Evolutionary conservation across 2,329 filamentous ascomycete genomes (phyloP).

Genomic region (Nannizziopsis barbatae): DNA sequence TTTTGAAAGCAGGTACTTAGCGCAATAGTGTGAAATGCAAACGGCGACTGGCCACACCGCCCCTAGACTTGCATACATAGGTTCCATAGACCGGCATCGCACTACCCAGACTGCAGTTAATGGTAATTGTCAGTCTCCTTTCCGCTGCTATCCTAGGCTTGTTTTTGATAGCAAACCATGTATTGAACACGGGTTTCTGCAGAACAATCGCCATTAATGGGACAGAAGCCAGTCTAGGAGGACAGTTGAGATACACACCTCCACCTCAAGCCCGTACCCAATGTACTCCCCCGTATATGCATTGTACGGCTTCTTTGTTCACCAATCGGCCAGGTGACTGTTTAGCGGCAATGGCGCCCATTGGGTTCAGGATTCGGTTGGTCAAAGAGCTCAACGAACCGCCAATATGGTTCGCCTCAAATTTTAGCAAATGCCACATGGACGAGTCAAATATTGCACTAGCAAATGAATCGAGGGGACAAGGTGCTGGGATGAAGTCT

Average conservation of each 20-base stretch:
- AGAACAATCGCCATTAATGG: background rate
- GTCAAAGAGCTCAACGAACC: background rate
- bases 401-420: conserved; percentile 3
- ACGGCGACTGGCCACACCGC: conserved; percentile 4
- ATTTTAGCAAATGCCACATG: conserved; percentile 6
- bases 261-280: background rate
- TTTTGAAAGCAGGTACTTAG: background rate
- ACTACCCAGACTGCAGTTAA: background rate
- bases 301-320: background rate
- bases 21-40: background rate
- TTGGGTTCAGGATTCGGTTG: background rate
- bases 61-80: background rate
- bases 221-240: background rate
- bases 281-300: background rate
- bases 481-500: background rate
- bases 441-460: background rate
- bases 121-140: conserved; percentile 1
- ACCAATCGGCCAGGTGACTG: background rate
- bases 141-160: conserved; percentile 1
- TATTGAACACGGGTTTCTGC: conserved; percentile 2
- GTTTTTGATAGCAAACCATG: conserved; percentile 4
- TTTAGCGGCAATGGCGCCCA: conserved; percentile 6
- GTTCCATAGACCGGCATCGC: background rate
- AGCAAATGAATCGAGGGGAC: background rate
- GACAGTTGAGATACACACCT: background rate